These are phyloP conservation scores for Phytophthora rubi DNA, from an alignment of 352 stramenopile species.

Conservation along the genomic window DNA sequence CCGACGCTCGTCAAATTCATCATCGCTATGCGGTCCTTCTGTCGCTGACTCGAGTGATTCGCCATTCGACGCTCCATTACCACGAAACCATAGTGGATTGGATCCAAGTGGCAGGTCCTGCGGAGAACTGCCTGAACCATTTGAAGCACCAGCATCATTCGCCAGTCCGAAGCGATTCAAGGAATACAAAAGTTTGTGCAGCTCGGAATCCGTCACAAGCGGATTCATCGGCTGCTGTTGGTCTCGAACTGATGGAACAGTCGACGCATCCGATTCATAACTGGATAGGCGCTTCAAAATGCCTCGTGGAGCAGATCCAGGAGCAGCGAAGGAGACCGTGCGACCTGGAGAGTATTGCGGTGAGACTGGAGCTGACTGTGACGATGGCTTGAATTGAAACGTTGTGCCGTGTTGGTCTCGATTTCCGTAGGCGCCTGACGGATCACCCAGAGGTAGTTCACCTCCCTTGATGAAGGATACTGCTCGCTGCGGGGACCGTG, in stretches of 20 bases:
- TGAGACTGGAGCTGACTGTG: constrained; percentile 9
- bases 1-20: constrained; percentile 11
- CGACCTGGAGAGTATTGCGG: constrained; percentile 28
- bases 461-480: constrained; percentile 19
- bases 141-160: constrained; percentile 19
- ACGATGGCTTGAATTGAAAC: constrained; percentile 9
- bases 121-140: not conserved
- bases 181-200: constrained; percentile 75
- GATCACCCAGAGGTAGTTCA: constrained; percentile 54
- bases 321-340: constrained; percentile 42
- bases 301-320: constrained; percentile 38
- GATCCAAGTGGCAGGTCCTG: constrained; percentile 6
- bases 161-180: constrained; percentile 59
- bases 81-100: constrained; percentile 27
- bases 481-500: constrained; percentile 7
- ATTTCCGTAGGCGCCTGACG: constrained; percentile 9
- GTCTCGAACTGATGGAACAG: constrained; percentile 32
- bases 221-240: constrained; percentile 31
- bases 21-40: constrained; percentile 16
- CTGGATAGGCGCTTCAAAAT: constrained; percentile 58
- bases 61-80: constrained; percentile 4
- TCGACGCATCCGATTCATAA: constrained; percentile 53
- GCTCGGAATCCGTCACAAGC: constrained; percentile 44
- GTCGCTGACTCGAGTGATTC: not conserved
- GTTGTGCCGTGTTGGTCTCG: constrained; percentile 1